A percentile compares a stretch with the other conserved stretches of the same genome.
Evolutionary conservation across 495 filamentous ascomycete species (phyloP).

Genomic region (Penicillium subrubescens): DNA sequence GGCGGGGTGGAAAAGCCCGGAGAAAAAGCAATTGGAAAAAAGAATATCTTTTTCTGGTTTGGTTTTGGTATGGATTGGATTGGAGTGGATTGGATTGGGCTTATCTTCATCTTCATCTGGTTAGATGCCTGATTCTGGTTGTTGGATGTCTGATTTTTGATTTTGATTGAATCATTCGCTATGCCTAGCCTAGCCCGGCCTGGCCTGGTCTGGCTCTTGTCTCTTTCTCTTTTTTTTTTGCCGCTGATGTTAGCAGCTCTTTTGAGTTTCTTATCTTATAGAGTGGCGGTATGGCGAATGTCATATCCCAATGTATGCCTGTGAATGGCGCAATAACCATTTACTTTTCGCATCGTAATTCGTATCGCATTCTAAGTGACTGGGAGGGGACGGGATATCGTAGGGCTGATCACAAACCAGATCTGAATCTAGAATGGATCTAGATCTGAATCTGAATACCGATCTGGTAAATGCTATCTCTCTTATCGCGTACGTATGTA

Average conservation of each 20-base stretch:
- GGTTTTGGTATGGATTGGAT: constrained; percentile 12
- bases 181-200: not conserved
- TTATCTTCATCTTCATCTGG: constrained; percentile 18
- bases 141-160: not conserved
- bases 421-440: not conserved
- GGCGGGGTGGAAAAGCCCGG: constrained; percentile 11
- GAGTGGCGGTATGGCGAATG: not conserved
- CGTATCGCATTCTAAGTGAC: too few relatives aligned
- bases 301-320: not conserved
- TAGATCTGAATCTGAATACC: not conserved
- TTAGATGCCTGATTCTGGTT: constrained; percentile 1
- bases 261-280: not conserved
- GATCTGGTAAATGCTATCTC: not conserved
- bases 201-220: not conserved
- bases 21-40: constrained; percentile 28
- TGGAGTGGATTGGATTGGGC: constrained; percentile 24
- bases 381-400: too few relatives aligned
- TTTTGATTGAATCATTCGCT: not conserved
- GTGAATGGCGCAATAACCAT: not conserved
- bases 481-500: not conserved
- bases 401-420: not conserved
- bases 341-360: too few relatives aligned
- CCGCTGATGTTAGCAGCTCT: not conserved
- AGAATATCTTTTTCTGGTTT: not conserved
- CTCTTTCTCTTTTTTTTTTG: not conserved